A percentile compares a stretch with the other conserved stretches of the same genome.
phyloP scores from a whole-genome alignment of 108 stramenopile species.

The Fistulifera pelliculosa region DNA sequence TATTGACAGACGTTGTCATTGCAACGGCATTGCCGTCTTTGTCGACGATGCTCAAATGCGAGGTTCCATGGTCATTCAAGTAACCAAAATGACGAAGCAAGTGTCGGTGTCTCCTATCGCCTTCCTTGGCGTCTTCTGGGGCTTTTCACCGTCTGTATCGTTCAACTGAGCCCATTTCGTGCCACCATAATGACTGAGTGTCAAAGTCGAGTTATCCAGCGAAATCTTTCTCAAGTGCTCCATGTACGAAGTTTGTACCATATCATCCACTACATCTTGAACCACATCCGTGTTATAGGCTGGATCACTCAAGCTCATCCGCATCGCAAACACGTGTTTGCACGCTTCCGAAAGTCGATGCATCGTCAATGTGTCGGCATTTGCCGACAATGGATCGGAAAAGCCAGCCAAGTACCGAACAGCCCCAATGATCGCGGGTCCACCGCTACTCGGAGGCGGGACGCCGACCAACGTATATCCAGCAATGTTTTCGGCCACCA shows the following conservation, averaged over 20 bases:
- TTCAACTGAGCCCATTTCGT: conserved; percentile 57
- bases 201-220: conserved; percentile 31
- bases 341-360: conserved; percentile 68
- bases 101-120: conserved; percentile 15
- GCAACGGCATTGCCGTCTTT: conserved; percentile 66
- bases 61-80: conserved; percentile 72
- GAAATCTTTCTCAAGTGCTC: conserved; percentile 32
- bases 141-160: conserved; percentile 21
- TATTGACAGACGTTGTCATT: conserved; percentile 66
- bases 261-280: conserved; percentile 37
- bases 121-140: conserved; percentile 42
- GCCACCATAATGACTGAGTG: conserved; percentile 49
- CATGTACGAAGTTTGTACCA: conserved; percentile 47
- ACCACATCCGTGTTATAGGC: conserved; percentile 24
- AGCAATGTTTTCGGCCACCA: conserved; percentile 29
- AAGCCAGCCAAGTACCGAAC: conserved; percentile 54
- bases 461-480: conserved; percentile 59
- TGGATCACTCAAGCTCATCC: conserved; percentile 80
- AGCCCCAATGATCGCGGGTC: conserved; percentile 63
- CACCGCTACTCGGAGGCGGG: conserved; percentile 79
- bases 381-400: conserved; percentile 27
- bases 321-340: conserved; percentile 73
- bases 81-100: conserved; percentile 48
- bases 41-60: conserved; percentile 71
- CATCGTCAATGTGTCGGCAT: conserved; percentile 43